Base-by-base conservation (phyloP, 306 rosid genomes). In the Albizia julibrissin region DNA sequence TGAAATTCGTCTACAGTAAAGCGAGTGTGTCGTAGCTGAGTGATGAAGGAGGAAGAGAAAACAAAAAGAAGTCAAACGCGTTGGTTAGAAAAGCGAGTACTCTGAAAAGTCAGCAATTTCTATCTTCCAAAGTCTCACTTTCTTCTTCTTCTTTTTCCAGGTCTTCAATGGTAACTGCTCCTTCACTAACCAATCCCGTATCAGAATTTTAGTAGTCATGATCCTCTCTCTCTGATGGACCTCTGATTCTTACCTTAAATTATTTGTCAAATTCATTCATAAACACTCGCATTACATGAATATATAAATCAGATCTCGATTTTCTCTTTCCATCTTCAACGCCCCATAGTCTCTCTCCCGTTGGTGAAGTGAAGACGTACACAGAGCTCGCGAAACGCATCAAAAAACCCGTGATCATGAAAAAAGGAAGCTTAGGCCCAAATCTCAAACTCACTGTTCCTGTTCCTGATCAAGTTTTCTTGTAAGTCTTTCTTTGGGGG, bases 401-500 rank as follows among this genome's bases (percentile, higher is more conserved):
- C 80, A 59, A 67, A 82, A 74, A 22, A 39, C 78, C 80, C 76
- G 42, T 44, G 83, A 80, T 72, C 85, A 92, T 95, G 97, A 93
- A 86, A 42, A 95, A 72, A 80, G 99, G 97, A 82, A 76, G 58
- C 71, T 85, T 93, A 76, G 87, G 85, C 6, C 87, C 75, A 21
- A 85, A 72, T 76, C 97, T 95, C 85, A 92, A 86, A 85, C 97
- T 95, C 79, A 83, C 89, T 27, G 87, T 95, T 49, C 99, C 99
- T 87, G 86, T 73, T 12, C 83, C 91, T 11, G 97, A 91, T 64
- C 97, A 92, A 44, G 82, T 80, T 74, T 87, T 91, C 84, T 86
- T 93, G 99, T 95, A 87, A 85, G 76, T 81, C 40, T 83, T 85
- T 79, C 42, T 82, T 3, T 67, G 39, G 80, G 24, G 56, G 40